Base-by-base conservation (phyloP, 345 rosid species). In the Salix viminalis region DNA sequence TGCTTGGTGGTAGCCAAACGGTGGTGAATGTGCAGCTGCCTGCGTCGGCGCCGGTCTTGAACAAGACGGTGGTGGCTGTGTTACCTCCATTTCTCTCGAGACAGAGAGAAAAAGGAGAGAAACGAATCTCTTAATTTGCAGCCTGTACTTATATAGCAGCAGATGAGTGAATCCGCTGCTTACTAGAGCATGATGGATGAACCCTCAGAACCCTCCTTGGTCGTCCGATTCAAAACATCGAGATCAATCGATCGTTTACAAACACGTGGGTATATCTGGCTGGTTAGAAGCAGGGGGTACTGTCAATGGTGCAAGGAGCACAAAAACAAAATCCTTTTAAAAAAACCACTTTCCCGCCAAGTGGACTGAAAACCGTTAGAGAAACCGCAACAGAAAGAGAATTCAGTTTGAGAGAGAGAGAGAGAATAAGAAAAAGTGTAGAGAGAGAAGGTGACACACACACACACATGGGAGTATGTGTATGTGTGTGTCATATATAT, bases 71-170 rank as follows among this genome's bases (percentile, higher is more conserved):
- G 80, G 78, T 39, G 84, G 67, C 41, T 72, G 70, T 1, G 58
- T 82, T 76, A 84, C 86, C 80, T 87, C 91, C 91, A 76, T 67
- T 73, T 74, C 62, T 42, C 18, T 21, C 15, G 7, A 28, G 61
- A 6, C 41, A 46, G 28, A 30, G 44, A 24, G 32, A 30, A 15
- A 32, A 12, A 8, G 71, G 61, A 36, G 62, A 56, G 5, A 56
- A 4, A 56, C n/a, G 14, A 56, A 56, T 4, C 62, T n/a, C 10
- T 34, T 28, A n/a, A n/a, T 9, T 30, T 8, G 11, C 14, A n/a
- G 13, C 62, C 7, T 56, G n/a, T 56, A n/a, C 2, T n/a, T 16
- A 50, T 50, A 50, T 18, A 16, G 19, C 7, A 44, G 50, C 16
- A 13, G 50, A 44, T 44, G 15, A 13, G 50, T n/a, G 23, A n/a